Percentiles rank a stretch among this genome's conserved stretches.
phyloP scores from a whole-genome alignment of 164 flowering plant species.

The Litsea cubeba region DNA sequence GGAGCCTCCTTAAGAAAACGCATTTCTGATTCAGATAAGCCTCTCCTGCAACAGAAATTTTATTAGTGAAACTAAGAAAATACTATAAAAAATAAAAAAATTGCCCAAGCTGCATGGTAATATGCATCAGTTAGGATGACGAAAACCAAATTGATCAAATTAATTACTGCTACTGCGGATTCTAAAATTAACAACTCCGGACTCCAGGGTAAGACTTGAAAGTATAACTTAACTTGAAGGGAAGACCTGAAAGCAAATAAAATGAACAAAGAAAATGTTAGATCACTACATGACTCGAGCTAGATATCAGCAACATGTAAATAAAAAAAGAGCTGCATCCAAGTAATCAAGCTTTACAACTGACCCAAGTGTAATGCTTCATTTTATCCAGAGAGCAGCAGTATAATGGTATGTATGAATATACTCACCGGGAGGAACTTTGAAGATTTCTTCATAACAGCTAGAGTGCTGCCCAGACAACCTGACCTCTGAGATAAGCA shows the following conservation, averaged over 20 bases:
- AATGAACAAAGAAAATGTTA: too few relatives aligned
- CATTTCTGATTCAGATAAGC: slow-evolving; percentile 82
- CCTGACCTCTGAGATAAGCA: slow-evolving; percentile 65
- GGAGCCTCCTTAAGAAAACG: slow-evolving; percentile 82
- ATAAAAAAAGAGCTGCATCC: too few relatives aligned
- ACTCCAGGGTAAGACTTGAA: background rate
- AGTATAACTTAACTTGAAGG: background rate
- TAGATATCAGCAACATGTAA: too few relatives aligned
- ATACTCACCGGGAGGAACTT: slow-evolving; percentile 82
- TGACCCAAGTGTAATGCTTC: too few relatives aligned
- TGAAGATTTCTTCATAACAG: slow-evolving; percentile 93
- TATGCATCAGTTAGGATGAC: background rate
- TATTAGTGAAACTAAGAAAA: background rate
- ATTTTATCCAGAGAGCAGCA: background rate
- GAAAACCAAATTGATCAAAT: background rate
- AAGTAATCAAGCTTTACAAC: too few relatives aligned
- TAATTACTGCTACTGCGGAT: background rate
- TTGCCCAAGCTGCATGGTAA: background rate
- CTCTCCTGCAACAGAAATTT: slow-evolving; percentile 61
- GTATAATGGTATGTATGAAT: background rate
- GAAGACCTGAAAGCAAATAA: too few relatives aligned
- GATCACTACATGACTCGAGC: too few relatives aligned
- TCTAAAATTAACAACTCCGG: background rate
- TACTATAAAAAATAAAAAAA: background rate
- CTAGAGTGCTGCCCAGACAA: slow-evolving; percentile 86